Percentiles rank a stretch among this genome's conserved stretches.
Evolutionary conservation across 768 basidiomycete species (phyloP).

Genomic region (Leccinum pellstonianum): DNA sequence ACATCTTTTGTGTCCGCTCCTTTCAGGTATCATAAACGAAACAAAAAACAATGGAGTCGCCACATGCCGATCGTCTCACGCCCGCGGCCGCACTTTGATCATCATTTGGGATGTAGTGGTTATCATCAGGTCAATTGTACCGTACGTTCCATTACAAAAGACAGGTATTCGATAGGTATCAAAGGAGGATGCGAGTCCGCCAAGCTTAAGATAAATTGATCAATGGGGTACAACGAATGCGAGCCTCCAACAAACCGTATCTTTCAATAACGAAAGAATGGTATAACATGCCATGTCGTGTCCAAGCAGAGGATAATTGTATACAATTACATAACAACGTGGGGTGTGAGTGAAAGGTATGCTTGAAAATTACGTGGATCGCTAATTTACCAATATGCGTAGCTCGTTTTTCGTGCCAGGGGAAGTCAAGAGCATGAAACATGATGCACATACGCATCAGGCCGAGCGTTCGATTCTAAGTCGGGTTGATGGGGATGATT

Average conservation of each 20-base stretch:
- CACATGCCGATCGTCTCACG: not conserved
- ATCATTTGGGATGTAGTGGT: not conserved
- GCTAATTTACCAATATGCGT: constrained; percentile 15
- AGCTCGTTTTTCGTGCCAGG: not conserved
- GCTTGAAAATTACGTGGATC: constrained; percentile 16
- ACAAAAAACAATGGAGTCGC: not conserved
- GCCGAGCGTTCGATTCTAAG: not conserved
- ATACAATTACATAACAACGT: constrained; percentile 20
- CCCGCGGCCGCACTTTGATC: not conserved
- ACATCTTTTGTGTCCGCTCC: not conserved
- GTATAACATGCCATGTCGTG: not conserved
- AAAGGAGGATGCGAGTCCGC: not conserved
- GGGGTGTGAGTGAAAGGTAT: constrained; percentile 4
- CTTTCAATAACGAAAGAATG: constrained; percentile 1
- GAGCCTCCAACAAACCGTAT: not conserved
- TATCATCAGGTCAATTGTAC: not conserved
- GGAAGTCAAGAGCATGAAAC: not conserved
- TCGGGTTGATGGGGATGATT: constrained; percentile 3
- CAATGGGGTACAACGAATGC: constrained; percentile 2
- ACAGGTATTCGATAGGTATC: constrained; percentile 31
- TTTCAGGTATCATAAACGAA: not conserved
- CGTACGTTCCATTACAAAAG: constrained; percentile 31
- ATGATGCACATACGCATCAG: not conserved
- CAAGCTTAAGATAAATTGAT: not conserved
- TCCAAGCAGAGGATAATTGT: constrained; percentile 3